Conservation (phyloP, 768 basidiomycete species). For the Leccinum obscurum region DNA sequence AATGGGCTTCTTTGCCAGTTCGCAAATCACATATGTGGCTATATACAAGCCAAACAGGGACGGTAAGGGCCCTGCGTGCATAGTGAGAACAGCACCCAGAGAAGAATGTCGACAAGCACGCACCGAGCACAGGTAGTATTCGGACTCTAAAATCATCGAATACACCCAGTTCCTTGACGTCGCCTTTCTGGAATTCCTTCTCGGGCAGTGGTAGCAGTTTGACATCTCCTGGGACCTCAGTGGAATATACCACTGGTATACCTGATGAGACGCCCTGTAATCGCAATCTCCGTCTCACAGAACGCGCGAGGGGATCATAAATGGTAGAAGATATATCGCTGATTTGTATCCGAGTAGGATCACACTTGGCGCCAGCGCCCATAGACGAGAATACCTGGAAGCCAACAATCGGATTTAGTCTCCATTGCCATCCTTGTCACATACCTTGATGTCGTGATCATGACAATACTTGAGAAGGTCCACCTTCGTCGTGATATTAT, state of each 20-base stretch:
- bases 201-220: conserved; percentile 88
- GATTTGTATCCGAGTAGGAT: conserved; percentile 94
- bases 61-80: conserved; percentile 57
- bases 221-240: conserved; percentile 88
- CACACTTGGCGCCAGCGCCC: conserved; percentile 93
- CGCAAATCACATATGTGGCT: conserved; percentile 86
- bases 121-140: conserved; percentile 88
- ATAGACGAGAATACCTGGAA: conserved; percentile 90
- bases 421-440: not conserved
- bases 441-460: conserved; percentile 73
- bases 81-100: conserved; percentile 1
- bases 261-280: conserved; percentile 58
- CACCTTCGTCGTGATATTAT: conserved; percentile 96
- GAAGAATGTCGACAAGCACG: conserved; percentile 18
- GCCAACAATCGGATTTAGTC: not conserved
- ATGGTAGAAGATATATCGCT: conserved; percentile 90
- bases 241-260: conserved; percentile 92
- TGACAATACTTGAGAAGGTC: conserved; percentile 90
- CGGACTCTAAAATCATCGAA: conserved; percentile 94
- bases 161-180: conserved; percentile 84
- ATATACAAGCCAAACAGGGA: conserved; percentile 90
- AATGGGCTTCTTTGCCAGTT: conserved; percentile 82
- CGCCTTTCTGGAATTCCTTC: conserved; percentile 88
- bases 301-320: conserved; percentile 93
- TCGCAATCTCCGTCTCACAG: conserved; percentile 78